Percentiles rank a stretch among this genome's conserved stretches.
Conservation (phyloP, 2,329 filamentous ascomycete species). For the Acrocalymma vagum region DNA sequence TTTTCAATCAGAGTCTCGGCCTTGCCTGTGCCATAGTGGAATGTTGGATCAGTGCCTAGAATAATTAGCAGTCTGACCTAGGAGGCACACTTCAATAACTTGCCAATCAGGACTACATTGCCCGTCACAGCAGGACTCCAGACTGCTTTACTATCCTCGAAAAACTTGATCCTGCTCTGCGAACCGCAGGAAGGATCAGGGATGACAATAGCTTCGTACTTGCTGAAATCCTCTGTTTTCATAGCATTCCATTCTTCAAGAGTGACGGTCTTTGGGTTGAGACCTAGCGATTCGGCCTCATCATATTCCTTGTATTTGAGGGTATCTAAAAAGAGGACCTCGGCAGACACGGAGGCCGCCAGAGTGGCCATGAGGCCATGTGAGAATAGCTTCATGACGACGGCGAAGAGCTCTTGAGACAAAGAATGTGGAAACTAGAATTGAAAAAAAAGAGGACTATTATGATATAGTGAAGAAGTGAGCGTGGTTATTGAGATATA, state of each 20-base stretch:
- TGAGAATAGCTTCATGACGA: conserved; percentile 15
- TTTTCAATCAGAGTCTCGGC: conserved; percentile 25
- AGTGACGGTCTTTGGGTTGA: conserved; percentile 45
- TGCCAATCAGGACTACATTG: conserved; percentile 26
- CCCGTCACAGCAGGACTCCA: conserved; percentile 25
- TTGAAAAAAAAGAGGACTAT: conserved; percentile 9
- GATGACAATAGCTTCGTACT: conserved; percentile 56
- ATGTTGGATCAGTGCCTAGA: conserved; percentile 21
- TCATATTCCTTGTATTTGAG: conserved; percentile 31
- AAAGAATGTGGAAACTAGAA: conserved; percentile 5
- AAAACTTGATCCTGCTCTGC: conserved; percentile 43
- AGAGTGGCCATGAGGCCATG: conserved; percentile 15
- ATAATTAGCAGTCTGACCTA: background rate
- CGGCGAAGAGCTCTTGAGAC: conserved; percentile 3
- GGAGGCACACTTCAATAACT: background rate
- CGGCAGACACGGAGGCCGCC: conserved; percentile 26
- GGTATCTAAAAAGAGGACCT: conserved; percentile 40
- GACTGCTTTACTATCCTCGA: conserved; percentile 47
- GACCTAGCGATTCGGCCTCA: conserved; percentile 29
- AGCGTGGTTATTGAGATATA: no score
- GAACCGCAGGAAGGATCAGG: conserved; percentile 49
- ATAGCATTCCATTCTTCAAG: conserved; percentile 48
- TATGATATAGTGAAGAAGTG: background rate
- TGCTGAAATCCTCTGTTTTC: conserved; percentile 53
- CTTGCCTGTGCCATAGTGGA: conserved; percentile 15